Evolutionary conservation across 1,139 yeast genomes (phyloP).

Genomic region (Wickerhamiella pararugosa): DNA sequence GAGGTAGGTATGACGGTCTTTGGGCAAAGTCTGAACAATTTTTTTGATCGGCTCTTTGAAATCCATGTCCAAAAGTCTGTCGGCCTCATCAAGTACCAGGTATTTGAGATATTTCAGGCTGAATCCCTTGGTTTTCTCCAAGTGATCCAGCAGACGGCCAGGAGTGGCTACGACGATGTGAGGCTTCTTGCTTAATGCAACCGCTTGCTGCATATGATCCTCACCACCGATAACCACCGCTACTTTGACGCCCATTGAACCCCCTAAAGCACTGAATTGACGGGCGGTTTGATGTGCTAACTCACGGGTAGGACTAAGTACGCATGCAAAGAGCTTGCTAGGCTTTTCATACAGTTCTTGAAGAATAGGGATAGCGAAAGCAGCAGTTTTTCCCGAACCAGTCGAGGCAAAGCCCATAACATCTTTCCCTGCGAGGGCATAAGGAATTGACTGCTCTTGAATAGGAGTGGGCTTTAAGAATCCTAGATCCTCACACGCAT

Average conservation of each 20-base stretch:
- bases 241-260: conserved; percentile 76
- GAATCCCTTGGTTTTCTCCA: conserved; percentile 90
- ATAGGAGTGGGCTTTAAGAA: conserved; percentile 88
- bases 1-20: conserved; percentile 67
- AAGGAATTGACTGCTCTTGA: conserved; percentile 83
- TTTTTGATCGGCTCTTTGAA: conserved; percentile 90
- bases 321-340: conserved; percentile 75
- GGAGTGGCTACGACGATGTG: conserved; percentile 94
- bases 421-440: conserved; percentile 83
- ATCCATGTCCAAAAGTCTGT: conserved; percentile 87
- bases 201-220: conserved; percentile 96
- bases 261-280: conserved; percentile 87
- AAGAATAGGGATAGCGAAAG: conserved; percentile 80
- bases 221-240: conserved; percentile 93
- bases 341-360: conserved; percentile 86
- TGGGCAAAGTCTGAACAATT: conserved; percentile 73
- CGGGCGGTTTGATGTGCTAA: conserved; percentile 91
- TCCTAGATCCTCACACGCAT: conserved; percentile 65
- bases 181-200: conserved; percentile 86
- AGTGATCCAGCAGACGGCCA: conserved; percentile 88
- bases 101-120: conserved; percentile 63
- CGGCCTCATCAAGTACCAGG: conserved; percentile 95
- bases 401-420: conserved; percentile 98
- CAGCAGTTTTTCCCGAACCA: conserved; percentile 98
- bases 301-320: conserved; percentile 93